Percentiles rank a stretch among this genome's conserved stretches.
phyloP scores from a whole-genome alignment of 164 flowering plant species.

The Tetracentron sinense region DNA sequence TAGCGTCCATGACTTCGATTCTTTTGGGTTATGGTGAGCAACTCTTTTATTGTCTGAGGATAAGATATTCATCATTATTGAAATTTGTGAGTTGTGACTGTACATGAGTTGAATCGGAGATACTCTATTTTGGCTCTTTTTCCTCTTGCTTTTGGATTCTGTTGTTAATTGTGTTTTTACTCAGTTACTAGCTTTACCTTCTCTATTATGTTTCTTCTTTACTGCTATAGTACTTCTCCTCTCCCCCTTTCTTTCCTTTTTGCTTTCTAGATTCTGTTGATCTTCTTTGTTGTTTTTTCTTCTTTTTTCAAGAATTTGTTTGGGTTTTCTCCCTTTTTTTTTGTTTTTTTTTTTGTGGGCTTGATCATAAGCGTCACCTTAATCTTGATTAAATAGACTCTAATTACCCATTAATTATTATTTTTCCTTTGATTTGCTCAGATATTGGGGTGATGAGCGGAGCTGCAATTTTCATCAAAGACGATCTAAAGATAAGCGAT shows the following conservation, averaged over 20 bases:
- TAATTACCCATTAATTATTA: no score
- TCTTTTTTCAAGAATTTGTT: no score
- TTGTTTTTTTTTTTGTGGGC: no score
- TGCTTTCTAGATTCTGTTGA: no score
- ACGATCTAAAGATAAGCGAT: conserved; percentile 12
- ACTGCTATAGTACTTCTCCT: neutral
- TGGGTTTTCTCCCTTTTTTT: no score
- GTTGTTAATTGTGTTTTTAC: neutral
- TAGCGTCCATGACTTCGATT: conserved; percentile 15
- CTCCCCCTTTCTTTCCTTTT: neutral
- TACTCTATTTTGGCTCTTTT: neutral
- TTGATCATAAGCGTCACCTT: no score
- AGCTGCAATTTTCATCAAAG: conserved; percentile 12
- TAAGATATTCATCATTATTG: neutral
- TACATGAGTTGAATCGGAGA: no score
- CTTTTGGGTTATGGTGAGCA: conserved; percentile 12
- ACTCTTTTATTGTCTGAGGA: no score
- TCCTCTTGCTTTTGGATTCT: neutral
- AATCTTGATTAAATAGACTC: no score
- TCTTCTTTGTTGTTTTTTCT: no score
- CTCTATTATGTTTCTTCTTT: neutral
- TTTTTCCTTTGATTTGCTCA: neutral
- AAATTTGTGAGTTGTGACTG: neutral
- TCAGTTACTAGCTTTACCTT: neutral
- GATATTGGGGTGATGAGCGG: conserved; percentile 26